phyloP scores from a whole-genome alignment of 495 filamentous ascomycete species.

The Aspergillus heteromorphus region DNA sequence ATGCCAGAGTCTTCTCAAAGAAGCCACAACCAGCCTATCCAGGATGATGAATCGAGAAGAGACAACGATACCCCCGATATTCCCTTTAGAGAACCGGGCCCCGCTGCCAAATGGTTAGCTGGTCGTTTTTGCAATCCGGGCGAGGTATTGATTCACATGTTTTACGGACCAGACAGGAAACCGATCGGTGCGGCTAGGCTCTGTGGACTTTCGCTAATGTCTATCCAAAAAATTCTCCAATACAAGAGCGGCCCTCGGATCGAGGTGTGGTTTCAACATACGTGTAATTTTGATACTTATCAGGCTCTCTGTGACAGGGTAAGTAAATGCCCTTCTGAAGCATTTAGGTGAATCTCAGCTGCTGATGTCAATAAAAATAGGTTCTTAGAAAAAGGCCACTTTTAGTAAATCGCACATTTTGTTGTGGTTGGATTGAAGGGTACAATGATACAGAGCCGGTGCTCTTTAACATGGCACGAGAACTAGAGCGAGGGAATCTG shows the following conservation, averaged over 20 bases:
- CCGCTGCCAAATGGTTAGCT: neutral
- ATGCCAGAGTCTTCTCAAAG: neutral
- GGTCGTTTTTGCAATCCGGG: slow-evolving; percentile 15
- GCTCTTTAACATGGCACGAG: slow-evolving; percentile 23
- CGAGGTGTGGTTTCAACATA: slow-evolving; percentile 37
- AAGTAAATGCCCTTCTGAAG: slow-evolving; percentile 11
- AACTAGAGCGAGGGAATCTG: slow-evolving; percentile 19
- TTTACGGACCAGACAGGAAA: slow-evolving; percentile 31
- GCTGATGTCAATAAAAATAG: neutral
- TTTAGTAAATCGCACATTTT: neutral
- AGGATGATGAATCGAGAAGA: neutral
- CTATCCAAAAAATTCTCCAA: slow-evolving; percentile 19
- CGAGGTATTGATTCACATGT: slow-evolving; percentile 25
- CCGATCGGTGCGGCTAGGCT: slow-evolving; percentile 35
- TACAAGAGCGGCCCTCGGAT: slow-evolving; percentile 18
- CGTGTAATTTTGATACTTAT: slow-evolving; percentile 34
- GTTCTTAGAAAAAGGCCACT: too few relatives aligned
- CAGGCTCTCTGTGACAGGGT: slow-evolving; percentile 23
- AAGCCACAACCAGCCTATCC: neutral
- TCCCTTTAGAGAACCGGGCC: slow-evolving; percentile 2
- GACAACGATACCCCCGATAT: neutral
- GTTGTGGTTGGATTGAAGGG: slow-evolving; percentile 33
- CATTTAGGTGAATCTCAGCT: neutral
- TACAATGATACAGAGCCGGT: slow-evolving; percentile 28
- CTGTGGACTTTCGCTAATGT: slow-evolving; percentile 23